phyloP scores from a whole-genome alignment of 768 basidiomycete species.

The Mycena pura region DNA sequence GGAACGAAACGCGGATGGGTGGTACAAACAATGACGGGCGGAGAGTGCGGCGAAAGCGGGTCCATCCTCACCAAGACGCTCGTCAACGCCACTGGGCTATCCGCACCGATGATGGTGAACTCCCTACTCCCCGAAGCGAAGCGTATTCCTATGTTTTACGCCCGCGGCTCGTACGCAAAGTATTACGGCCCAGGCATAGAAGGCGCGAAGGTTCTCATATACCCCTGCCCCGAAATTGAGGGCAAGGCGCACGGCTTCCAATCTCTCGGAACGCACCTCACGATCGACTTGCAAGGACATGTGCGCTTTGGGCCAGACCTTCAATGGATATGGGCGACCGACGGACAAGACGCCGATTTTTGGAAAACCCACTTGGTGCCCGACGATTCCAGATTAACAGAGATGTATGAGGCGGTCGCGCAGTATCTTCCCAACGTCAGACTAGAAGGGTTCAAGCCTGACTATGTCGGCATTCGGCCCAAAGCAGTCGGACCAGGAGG shows the following conservation, averaged over 20 bases:
- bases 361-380: slow-evolving; percentile 75
- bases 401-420: slow-evolving; percentile 77
- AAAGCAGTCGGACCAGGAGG: slow-evolving; percentile 78
- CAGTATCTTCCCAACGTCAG: slow-evolving; percentile 73
- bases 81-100: slow-evolving; percentile 85
- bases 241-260: slow-evolving; percentile 71
- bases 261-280: slow-evolving; percentile 91
- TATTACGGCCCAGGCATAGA: slow-evolving; percentile 83
- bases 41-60: slow-evolving; percentile 49
- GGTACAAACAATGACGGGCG: slow-evolving; percentile 76
- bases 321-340: slow-evolving; percentile 77
- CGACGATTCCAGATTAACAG: slow-evolving; percentile 60
- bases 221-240: slow-evolving; percentile 83
- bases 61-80: slow-evolving; percentile 76
- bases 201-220: slow-evolving; percentile 78
- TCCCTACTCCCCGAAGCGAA: slow-evolving; percentile 61
- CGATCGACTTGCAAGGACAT: slow-evolving; percentile 83
- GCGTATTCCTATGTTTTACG: slow-evolving; percentile 80
- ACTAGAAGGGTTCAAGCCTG: slow-evolving; percentile 70
- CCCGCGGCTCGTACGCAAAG: slow-evolving; percentile 85
- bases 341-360: slow-evolving; percentile 67
- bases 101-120: slow-evolving; percentile 74
- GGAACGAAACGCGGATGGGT: slow-evolving; percentile 78
- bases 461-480: slow-evolving; percentile 87
- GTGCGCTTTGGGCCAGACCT: slow-evolving; percentile 94